Evolutionary conservation across 768 basidiomycete genomes (phyloP).

Genomic region (Xerocomus brunneocitrinus): DNA sequence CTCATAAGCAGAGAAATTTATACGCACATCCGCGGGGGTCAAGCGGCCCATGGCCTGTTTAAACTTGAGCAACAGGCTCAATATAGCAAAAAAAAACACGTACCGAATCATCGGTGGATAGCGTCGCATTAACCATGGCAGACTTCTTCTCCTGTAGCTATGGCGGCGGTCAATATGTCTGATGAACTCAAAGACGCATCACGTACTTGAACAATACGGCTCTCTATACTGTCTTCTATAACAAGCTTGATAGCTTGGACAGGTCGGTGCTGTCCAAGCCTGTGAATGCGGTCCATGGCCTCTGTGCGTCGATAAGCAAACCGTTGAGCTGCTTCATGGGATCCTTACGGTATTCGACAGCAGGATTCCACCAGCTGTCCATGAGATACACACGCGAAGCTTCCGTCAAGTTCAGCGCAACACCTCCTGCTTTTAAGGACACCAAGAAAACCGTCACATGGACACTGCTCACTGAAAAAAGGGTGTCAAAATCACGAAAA

Average conservation of each 20-base stretch:
- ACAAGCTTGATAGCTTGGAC: slow-evolving; percentile 92
- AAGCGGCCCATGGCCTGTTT: slow-evolving; percentile 85
- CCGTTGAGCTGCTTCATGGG: not conserved
- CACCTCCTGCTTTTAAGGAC: slow-evolving; percentile 93
- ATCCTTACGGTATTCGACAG: slow-evolving; percentile 79
- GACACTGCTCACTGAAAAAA: slow-evolving; percentile 74
- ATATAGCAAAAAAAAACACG: slow-evolving; percentile 18
- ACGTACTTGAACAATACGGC: slow-evolving; percentile 80
- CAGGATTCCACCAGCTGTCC: slow-evolving; percentile 99
- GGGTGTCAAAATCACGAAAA: not conserved
- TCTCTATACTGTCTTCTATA: slow-evolving; percentile 94
- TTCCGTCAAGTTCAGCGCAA: slow-evolving; percentile 84
- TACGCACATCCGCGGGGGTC: slow-evolving; percentile 74
- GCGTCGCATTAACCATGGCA: slow-evolving; percentile 88
- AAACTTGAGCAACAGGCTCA: slow-evolving; percentile 8
- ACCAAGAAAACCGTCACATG: slow-evolving; percentile 98
- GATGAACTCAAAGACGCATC: not conserved
- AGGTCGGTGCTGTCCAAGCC: slow-evolving; percentile 90
- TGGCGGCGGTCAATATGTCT: not conserved
- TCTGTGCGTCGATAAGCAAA: slow-evolving; percentile 41
- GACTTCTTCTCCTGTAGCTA: slow-evolving; percentile 96
- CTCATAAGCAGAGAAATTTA: not conserved
- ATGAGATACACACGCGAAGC: slow-evolving; percentile 93
- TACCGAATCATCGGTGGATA: slow-evolving; percentile 77
- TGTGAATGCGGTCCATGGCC: slow-evolving; percentile 97